Conservation (phyloP, 1,139 yeast genomes). For the Pichia sp. region DNA sequence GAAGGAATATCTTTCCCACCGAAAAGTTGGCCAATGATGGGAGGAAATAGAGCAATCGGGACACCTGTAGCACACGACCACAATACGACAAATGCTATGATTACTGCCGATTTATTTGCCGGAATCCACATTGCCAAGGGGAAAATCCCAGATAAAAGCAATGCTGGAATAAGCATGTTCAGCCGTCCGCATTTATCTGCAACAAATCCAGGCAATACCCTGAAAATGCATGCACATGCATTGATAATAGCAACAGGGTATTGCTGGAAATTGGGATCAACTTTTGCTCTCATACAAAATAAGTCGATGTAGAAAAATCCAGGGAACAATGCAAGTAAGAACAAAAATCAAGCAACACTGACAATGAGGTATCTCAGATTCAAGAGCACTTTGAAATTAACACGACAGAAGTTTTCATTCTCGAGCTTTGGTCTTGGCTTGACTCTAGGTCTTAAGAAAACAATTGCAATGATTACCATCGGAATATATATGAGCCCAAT, state of each 20-base stretch:
- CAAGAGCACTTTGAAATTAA: slow-evolving; percentile 29
- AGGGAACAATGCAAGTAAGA: slow-evolving; percentile 19
- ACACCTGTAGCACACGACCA: slow-evolving; percentile 32
- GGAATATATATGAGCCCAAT: slow-evolving; percentile 42
- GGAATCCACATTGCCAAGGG: slow-evolving; percentile 43
- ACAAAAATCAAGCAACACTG: slow-evolving; percentile 24
- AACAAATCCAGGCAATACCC: slow-evolving; percentile 44
- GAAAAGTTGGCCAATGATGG: slow-evolving; percentile 31
- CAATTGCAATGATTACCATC: slow-evolving; percentile 35
- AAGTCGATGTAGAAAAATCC: slow-evolving; percentile 11
- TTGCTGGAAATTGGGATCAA: slow-evolving; percentile 24
- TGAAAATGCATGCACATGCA: slow-evolving; percentile 38
- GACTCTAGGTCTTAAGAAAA: slow-evolving; percentile 32
- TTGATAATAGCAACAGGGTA: slow-evolving; percentile 47
- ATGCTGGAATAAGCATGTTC: slow-evolving; percentile 38
- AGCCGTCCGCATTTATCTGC: slow-evolving; percentile 46
- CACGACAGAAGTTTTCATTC: slow-evolving; percentile 28
- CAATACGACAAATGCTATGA: slow-evolving; percentile 34
- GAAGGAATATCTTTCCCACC: slow-evolving; percentile 27
- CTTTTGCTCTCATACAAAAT: slow-evolving; percentile 31
- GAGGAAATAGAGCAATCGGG: slow-evolving; percentile 30
- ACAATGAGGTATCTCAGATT: slow-evolving; percentile 35
- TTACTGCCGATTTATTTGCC: slow-evolving; percentile 34
- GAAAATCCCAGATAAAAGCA: slow-evolving; percentile 36
- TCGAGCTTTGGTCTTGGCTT: slow-evolving; percentile 23